Conservation (phyloP, 306 rosid species). For the Acacia crassicarpa region DNA sequence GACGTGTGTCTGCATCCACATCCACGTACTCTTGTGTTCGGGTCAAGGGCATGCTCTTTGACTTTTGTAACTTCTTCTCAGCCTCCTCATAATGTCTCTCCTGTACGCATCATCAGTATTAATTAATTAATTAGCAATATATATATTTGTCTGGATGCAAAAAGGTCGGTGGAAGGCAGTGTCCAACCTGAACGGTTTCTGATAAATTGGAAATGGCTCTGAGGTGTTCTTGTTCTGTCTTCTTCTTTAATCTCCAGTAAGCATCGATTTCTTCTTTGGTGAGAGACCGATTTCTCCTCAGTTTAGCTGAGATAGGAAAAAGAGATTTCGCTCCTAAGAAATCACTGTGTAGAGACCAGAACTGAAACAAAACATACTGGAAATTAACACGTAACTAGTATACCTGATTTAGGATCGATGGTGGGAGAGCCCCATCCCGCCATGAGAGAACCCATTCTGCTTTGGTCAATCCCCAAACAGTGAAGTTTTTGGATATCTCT, state of each 20-base stretch:
- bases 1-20: slow-evolving; percentile 32
- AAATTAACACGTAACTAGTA: neutral
- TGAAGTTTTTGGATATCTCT: neutral
- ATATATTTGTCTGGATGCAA: neutral
- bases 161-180: neutral
- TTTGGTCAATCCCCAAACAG: neutral
- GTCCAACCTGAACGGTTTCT: slow-evolving; percentile 38
- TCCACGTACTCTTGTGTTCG: slow-evolving; percentile 20
- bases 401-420: slow-evolving; percentile 26
- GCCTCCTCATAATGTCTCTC: neutral
- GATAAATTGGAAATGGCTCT: slow-evolving; percentile 40
- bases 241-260: slow-evolving; percentile 58
- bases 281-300: slow-evolving; percentile 52
- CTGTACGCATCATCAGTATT: neutral
- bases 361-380: neutral
- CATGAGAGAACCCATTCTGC: slow-evolving; percentile 34
- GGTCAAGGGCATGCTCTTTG: slow-evolving; percentile 39
- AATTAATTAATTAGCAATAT: neutral
- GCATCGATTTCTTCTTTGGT: slow-evolving; percentile 63
- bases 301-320: slow-evolving; percentile 24
- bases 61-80: slow-evolving; percentile 38
- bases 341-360: neutral
- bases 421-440: slow-evolving; percentile 33
- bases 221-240: slow-evolving; percentile 55
- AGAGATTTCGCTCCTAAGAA: neutral